Conservation (phyloP, 2,329 filamentous ascomycete genomes). For the Colletotrichum aenigma region DNA sequence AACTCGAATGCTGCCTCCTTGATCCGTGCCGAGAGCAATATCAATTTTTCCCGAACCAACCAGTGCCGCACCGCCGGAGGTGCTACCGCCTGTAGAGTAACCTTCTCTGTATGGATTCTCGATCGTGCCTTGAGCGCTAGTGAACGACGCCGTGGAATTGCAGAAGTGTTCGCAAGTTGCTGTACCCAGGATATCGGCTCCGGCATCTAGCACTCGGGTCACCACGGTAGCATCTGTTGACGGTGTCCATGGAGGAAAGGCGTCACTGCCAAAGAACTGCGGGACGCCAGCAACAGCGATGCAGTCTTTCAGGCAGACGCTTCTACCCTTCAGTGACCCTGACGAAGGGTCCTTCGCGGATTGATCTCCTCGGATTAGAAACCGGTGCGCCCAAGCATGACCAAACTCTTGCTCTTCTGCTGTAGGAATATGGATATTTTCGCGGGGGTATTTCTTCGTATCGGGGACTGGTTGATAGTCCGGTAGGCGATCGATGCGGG, state of each 20-base stretch:
- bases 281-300: conserved; percentile 59
- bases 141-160: conserved; percentile 51
- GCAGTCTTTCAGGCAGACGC: conserved; percentile 58
- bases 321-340: conserved; percentile 42
- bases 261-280: conserved; percentile 56
- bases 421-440: conserved; percentile 43
- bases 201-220: conserved; percentile 52
- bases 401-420: conserved; percentile 48
- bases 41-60: conserved; percentile 47
- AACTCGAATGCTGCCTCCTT: conserved; percentile 50
- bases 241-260: conserved; percentile 53
- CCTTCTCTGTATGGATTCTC: conserved; percentile 48
- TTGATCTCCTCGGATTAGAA: conserved; percentile 39
- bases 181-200: conserved; percentile 54
- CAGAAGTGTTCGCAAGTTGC: conserved; percentile 60
- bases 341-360: not conserved
- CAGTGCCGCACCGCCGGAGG: conserved; percentile 49
- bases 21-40: conserved; percentile 51
- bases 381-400: conserved; percentile 56
- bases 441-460: conserved; percentile 45
- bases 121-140: conserved; percentile 48
- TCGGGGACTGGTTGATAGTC: conserved; percentile 51
- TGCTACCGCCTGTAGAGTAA: conserved; percentile 54
- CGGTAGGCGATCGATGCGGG: conserved; percentile 44
- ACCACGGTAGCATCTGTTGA: conserved; percentile 59